A percentile compares a stretch with the other conserved stretches of the same genome.
These are phyloP conservation scores for Cladosporium austrohemisphaericum DNA, from an alignment of 2,329 filamentous ascomycete genomes.

Conservation along the genomic window DNA sequence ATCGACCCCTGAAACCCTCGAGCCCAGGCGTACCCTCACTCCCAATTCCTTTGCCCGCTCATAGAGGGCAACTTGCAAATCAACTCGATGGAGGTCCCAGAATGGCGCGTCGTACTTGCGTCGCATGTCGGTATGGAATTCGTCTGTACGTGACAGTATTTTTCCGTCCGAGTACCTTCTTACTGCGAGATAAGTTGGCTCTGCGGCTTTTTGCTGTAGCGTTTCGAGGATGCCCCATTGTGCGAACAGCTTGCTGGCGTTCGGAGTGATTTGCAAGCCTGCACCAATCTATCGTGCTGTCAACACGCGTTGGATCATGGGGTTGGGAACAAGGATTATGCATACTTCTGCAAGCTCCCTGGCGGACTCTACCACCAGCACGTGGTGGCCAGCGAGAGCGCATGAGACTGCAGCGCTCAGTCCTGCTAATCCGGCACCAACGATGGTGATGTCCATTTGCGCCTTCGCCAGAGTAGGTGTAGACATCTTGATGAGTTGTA, in stretches of 20 bases:
- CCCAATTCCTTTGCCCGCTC: slow-evolving; percentile 52
- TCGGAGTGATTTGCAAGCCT: slow-evolving; percentile 52
- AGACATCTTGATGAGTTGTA: too few species aligned
- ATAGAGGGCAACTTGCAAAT: slow-evolving; percentile 55
- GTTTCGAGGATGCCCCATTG: slow-evolving; percentile 48
- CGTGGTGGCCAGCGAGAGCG: slow-evolving; percentile 31
- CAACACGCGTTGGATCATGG: background rate
- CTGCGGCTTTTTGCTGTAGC: slow-evolving; percentile 37
- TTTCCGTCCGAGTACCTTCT: slow-evolving; percentile 50
- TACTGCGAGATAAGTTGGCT: slow-evolving; percentile 50
- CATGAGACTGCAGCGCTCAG: slow-evolving; percentile 33
- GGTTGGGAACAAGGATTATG: background rate
- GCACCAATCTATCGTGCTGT: slow-evolving; percentile 44
- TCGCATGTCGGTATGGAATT: slow-evolving; percentile 53
- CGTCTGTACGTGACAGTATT: slow-evolving; percentile 47
- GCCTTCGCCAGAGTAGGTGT: too few species aligned
- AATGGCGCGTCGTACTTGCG: slow-evolving; percentile 56
- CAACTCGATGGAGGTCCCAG: slow-evolving; percentile 58
- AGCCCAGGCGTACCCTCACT: slow-evolving; percentile 48
- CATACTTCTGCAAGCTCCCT: slow-evolving; percentile 40
- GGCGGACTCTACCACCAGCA: slow-evolving; percentile 34
- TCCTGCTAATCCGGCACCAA: slow-evolving; percentile 35
- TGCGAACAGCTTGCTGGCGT: slow-evolving; percentile 38
- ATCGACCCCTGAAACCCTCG: slow-evolving; percentile 47
- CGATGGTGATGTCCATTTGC: slow-evolving; percentile 28